Base-by-base conservation (phyloP, 768 basidiomycete species). In the Trametes punicea region DNA sequence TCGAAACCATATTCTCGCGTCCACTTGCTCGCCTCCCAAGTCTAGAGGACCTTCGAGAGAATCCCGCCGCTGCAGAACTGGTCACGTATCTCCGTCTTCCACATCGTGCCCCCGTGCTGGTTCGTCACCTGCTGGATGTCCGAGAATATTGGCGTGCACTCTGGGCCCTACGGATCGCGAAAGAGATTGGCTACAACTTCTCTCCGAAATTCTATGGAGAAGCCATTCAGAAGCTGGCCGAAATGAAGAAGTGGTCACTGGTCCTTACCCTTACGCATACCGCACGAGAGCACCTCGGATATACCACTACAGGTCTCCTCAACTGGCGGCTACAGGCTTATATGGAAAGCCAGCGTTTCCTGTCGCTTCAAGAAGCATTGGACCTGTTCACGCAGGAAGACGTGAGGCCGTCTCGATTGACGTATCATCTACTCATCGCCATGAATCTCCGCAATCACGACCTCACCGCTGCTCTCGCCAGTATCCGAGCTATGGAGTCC, bases 371-470 rank as follows among this genome's bases (percentile, higher is more conserved):
- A 55, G 66, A 64, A 36, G 73, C 80, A 2, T 68, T 87, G 40
- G 65, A 74, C 25, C 77, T 84, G 50, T 90, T 85, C 72, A 63
- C 71, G 46, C 64, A 65, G 25, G 70, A 75, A 46, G 65, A 72
- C 1, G 60, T 85, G 27, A 60, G 62, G 10, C 87, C 87, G 16
- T 79, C 75, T 42, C 76, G 81, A 36, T 75, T 81, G 61, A 89
- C 89, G 3, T 91, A 79, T 66, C 86, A 90, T 62, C 74, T 87
- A 15, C 74, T 90, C 34, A 70, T 91, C 11, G 76, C 81, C 10
- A 86, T 83, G 27, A 79, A 85, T 66, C 73, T 92, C 53, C 84
- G 81, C 64, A 90, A 91, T 66, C 74, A 77, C 68, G 78, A 90
- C 66, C 67, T 91, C 41, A 62, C 67, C 53, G 75, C 75, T 36